These are phyloP conservation scores for Aspergillus ochraceus DNA, from an alignment of 2,329 filamentous ascomycete genomes.

Conservation along the genomic window DNA sequence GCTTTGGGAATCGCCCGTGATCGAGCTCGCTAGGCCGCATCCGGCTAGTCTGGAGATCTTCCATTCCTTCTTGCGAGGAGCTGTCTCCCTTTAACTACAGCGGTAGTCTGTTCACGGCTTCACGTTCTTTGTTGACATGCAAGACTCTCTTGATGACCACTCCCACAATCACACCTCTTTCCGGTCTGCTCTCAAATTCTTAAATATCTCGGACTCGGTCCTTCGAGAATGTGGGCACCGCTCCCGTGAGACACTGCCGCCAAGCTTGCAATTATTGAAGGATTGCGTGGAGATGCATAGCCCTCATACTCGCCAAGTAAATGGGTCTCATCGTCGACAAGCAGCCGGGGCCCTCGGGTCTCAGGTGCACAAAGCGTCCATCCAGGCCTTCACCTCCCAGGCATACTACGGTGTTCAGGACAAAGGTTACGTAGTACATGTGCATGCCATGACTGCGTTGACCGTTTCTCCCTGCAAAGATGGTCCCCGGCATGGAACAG, in stretches of 20 bases:
- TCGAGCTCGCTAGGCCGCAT: background rate
- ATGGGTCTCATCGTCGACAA: background rate
- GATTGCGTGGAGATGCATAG: constrained; percentile 6
- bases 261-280: constrained; percentile 13
- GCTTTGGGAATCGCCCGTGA: background rate
- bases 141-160: no score
- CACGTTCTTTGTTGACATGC: no score
- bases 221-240: background rate
- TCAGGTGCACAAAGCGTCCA: background rate
- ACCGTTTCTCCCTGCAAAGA: no score
- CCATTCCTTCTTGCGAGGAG: no score
- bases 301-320: constrained; percentile 18
- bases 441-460: background rate
- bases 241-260: background rate
- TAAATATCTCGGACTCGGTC: no score
- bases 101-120: no score
- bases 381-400: no score
- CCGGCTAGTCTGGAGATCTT: background rate
- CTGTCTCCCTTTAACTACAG: no score
- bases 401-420: no score
- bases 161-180: no score
- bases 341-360: background rate
- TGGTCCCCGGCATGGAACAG: background rate
- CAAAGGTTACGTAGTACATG: background rate
- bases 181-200: no score